Base-by-base conservation (phyloP, 345 rosid species). In the Acer negundo region DNA sequence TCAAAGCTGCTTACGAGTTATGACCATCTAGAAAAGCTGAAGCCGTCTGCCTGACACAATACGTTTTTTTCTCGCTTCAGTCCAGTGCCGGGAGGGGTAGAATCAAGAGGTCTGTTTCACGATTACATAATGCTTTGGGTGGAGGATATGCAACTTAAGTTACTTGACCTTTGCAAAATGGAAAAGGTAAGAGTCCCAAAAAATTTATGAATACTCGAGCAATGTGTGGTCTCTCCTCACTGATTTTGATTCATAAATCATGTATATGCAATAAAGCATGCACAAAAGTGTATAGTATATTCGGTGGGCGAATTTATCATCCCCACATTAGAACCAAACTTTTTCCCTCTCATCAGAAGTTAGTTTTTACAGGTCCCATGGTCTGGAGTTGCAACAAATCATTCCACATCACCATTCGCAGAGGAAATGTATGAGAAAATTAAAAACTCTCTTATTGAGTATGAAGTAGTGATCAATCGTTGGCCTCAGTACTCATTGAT, bases 401-500 rank as follows among this genome's bases (percentile, higher is more conserved):
- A 95, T 83, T 89, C 93, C 75, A 93, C 98, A 56, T 93, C 97
- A 79, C 97, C 97, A 20, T 96, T 96, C 80, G 97, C 97, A 31
- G 98, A 96, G 84, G 97, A 92, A 80, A 92, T 93, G 93, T 93
- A 93, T 74, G 97, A 88, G 80, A 92, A 92, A 80, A 85, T 93
- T 73, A 91, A 80, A 81, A 90, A 89, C 66, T 87, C 89, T 46
- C 94, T 95, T 66, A 59, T 80, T 62, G 97, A 90, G 74, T 96
- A 92, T 78, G 98, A 91, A 86, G 97, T 92, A 61, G 97, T 92
- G 79, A 92, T 93, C 79, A 93, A 92, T 53, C 83, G 94, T 31
- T 96, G 99, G 99, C 99, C 99, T 51, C 92, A 90, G 56, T 96
- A 93, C 81, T 91, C 98, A 9, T 44, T 93, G 81, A 88, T 89